phyloP scores from a whole-genome alignment of 139 green algal species.

The Mesotaenium endlicherianum region DNA sequence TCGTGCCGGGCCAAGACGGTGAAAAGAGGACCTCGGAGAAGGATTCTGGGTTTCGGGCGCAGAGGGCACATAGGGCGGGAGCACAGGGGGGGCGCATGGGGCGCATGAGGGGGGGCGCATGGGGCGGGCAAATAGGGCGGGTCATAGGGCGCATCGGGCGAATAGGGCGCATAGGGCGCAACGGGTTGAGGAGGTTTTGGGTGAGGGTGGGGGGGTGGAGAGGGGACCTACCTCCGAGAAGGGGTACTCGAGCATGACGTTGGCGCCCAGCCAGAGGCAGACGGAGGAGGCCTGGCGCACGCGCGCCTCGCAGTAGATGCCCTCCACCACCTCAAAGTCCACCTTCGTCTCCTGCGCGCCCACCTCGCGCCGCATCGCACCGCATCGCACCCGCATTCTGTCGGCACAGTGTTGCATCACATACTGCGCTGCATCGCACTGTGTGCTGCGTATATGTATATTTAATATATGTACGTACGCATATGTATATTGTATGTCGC shows the following conservation, averaged over 20 bases:
- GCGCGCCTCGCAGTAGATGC: conserved; percentile 64
- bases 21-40: too few species aligned
- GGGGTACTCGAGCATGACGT: conserved; percentile 80
- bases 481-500: too few species aligned
- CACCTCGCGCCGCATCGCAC: too few species aligned
- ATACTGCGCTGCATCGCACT: too few species aligned
- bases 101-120: neutral
- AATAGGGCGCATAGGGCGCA: neutral
- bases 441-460: too few species aligned
- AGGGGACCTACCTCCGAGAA: conserved; percentile 59
- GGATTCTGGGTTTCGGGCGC: neutral
- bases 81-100: neutral
- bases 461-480: too few species aligned
- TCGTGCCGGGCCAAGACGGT: too few species aligned
- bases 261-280: conserved; percentile 77
- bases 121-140: neutral
- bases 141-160: neutral
- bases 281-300: conserved; percentile 58
- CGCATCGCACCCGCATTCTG: too few species aligned
- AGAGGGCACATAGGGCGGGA: neutral
- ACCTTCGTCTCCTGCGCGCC: conserved; percentile 14
- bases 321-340: conserved; percentile 68
- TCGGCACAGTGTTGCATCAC: too few species aligned
- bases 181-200: neutral
- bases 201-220: neutral